Evolutionary conservation across 2,329 filamentous ascomycete genomes (phyloP), one percentile per base, ranked within the genome.

Genomic region (Allantophomopsis lycopodina): DNA sequence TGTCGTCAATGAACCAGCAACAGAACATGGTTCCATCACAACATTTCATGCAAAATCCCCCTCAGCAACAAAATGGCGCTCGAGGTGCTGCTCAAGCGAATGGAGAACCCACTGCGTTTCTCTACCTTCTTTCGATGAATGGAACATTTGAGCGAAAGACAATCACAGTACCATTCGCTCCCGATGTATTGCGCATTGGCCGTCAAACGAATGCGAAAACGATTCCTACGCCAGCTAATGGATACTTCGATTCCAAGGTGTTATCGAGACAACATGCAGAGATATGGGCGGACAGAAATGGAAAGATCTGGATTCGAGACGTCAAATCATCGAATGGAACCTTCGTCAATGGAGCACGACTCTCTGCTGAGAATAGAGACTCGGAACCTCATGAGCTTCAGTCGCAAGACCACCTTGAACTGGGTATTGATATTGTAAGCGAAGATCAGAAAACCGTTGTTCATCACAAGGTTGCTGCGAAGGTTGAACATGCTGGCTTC

Each of bases 281-380:
- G 58, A 83, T 98, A 31, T 96, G 87, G 77, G 87, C 91, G 12
- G 79, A 84, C 40, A 79, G 83, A 46, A 69, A 64, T 45, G 88
- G 88, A 39, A 94, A 94, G 57, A 82, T 98, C 34, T 96, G 80
- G 73, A 96, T 98, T 50, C 77, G 88, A 42, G 91, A 98, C 61
- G 83, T 98, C 51, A 98, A 96, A 61, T 96, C 91, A 0, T 98
- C 91, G 32, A 98, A 98, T 56, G 91, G 91, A 42, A 98, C 91
- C 1, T 98, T 98, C 60, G 89, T 98, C 50, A 98, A 98, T 53
- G 87, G 87, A 15, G 76, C 82, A 40, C 79, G 91, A 21, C 61
- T 98, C 43, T 96, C 91, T 2, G 84, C 79, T 40, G 91, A 98
- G 58, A 98, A 95, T 53, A 78, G 88, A 50, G 91, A 98, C 60